Conservation (phyloP, 2,329 filamentous ascomycete species). For the Aspergillus neotritici region DNA sequence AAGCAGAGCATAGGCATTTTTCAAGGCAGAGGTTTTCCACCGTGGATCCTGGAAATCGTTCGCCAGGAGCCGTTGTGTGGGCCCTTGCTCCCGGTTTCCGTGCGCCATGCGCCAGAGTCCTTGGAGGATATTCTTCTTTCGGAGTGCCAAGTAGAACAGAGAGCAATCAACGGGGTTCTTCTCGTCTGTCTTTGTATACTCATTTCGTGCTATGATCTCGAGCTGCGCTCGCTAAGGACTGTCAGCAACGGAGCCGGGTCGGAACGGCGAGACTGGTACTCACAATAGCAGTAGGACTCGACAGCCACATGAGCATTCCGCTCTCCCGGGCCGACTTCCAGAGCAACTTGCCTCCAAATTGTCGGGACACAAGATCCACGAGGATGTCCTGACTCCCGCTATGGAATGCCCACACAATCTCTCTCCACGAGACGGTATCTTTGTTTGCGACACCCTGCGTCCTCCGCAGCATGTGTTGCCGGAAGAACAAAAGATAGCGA, state of each 20-base stretch:
- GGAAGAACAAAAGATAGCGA: slow-evolving; percentile 80
- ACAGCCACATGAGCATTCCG: slow-evolving; percentile 93
- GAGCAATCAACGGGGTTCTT: slow-evolving; percentile 90
- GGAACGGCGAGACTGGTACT: slow-evolving; percentile 25
- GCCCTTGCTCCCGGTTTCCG: slow-evolving; percentile 78
- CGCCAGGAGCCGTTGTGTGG: slow-evolving; percentile 72
- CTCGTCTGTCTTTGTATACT: slow-evolving; percentile 81
- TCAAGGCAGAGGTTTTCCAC: slow-evolving; percentile 84
- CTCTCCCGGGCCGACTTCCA: slow-evolving; percentile 84
- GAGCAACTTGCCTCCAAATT: slow-evolving; percentile 71
- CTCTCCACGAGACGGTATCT: slow-evolving; percentile 55
- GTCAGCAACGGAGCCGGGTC: slow-evolving; percentile 8
- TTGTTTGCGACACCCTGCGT: slow-evolving; percentile 55
- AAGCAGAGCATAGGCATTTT: slow-evolving; percentile 93
- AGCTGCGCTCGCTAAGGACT: slow-evolving; percentile 63
- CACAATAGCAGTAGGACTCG: slow-evolving; percentile 70
- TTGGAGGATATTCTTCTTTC: slow-evolving; percentile 83
- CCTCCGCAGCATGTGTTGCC: slow-evolving; percentile 69
- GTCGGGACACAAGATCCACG: slow-evolving; percentile 71
- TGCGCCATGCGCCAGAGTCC: slow-evolving; percentile 91
- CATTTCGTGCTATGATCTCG: slow-evolving; percentile 83
- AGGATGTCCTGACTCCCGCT: slow-evolving; percentile 74
- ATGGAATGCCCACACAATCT: slow-evolving; percentile 43
- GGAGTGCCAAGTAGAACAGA: slow-evolving; percentile 82
- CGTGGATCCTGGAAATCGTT: slow-evolving; percentile 85